phyloP scores from a whole-genome alignment of 306 rosid genomes.

The Arachis hypogaea region DNA sequence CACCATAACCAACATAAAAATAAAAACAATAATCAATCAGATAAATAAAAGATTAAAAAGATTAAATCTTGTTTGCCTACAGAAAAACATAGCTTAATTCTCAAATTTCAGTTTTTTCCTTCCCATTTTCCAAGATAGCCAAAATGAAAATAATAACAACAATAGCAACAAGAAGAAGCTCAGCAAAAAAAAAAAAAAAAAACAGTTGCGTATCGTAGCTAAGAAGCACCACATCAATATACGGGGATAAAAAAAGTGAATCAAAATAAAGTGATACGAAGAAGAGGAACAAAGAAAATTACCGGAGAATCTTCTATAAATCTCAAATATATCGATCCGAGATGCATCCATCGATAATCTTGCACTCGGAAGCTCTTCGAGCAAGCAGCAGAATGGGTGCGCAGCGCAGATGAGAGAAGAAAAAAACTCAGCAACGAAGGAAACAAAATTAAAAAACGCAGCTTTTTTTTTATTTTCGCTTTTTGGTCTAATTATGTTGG shows the following conservation, averaged over 20 bases:
- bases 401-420: slow-evolving; percentile 1
- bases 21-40: neutral
- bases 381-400: slow-evolving; percentile 38
- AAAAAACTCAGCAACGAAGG: neutral
- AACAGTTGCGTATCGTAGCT: neutral
- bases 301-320: slow-evolving; percentile 80
- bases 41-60: neutral
- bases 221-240: neutral
- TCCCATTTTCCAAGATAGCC: neutral
- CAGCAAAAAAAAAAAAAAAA: neutral
- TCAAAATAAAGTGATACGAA: no score
- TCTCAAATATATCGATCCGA: slow-evolving; percentile 62
- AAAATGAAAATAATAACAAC: slow-evolving; percentile 3
- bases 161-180: neutral
- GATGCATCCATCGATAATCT: slow-evolving; percentile 59
- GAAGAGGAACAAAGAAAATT: slow-evolving; percentile 6
- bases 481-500: no score
- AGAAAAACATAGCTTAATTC: neutral
- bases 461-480: no score
- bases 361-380: slow-evolving; percentile 40
- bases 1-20: slow-evolving; percentile 35
- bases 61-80: no score
- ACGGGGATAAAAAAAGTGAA: neutral
- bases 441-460: no score
- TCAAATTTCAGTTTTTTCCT: neutral